Evolutionary conservation across 495 filamentous ascomycete species (phyloP).

Genomic region (Podospora pseudoanserina): DNA sequence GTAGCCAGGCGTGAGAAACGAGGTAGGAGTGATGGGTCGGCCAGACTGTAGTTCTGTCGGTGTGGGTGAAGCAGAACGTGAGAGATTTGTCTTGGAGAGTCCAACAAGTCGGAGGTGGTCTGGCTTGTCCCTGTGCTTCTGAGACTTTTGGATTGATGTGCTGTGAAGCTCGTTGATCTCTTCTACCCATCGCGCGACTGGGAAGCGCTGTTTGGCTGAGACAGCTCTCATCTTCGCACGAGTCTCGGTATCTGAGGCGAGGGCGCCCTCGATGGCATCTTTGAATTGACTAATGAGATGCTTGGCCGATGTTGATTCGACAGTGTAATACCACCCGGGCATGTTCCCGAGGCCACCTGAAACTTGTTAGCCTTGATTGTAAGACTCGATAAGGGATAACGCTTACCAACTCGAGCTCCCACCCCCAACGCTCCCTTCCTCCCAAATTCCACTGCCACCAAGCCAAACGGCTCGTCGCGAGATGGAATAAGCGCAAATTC

Average conservation of each 20-base stretch:
- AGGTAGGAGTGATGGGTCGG: constrained; percentile 9
- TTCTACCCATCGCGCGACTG: constrained; percentile 64
- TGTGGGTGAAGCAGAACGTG: constrained; percentile 13
- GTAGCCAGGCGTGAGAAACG: constrained; percentile 23
- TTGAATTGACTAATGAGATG: constrained; percentile 72
- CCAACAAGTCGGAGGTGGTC: constrained; percentile 7
- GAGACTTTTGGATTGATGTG: constrained; percentile 43
- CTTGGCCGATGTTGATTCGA: constrained; percentile 61
- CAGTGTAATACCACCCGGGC: constrained; percentile 70
- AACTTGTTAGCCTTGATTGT: background rate
- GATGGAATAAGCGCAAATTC: constrained; percentile 76
- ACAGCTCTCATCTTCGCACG: constrained; percentile 68
- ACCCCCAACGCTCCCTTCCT: constrained; percentile 73
- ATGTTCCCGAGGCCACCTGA: constrained; percentile 62
- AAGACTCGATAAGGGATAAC: background rate
- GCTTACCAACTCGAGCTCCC: constrained; percentile 64
- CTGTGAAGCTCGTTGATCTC: constrained; percentile 58
- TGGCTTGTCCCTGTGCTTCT: constrained; percentile 21
- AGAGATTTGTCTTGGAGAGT: constrained; percentile 4
- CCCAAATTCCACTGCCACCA: constrained; percentile 78
- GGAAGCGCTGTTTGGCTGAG: constrained; percentile 73
- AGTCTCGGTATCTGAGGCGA: constrained; percentile 55
- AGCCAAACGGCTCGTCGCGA: constrained; percentile 71
- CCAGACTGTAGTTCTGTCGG: constrained; percentile 15
- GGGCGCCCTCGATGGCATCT: constrained; percentile 60